Conservation (phyloP, 345 rosid genomes). For the Camelina neglecta region DNA sequence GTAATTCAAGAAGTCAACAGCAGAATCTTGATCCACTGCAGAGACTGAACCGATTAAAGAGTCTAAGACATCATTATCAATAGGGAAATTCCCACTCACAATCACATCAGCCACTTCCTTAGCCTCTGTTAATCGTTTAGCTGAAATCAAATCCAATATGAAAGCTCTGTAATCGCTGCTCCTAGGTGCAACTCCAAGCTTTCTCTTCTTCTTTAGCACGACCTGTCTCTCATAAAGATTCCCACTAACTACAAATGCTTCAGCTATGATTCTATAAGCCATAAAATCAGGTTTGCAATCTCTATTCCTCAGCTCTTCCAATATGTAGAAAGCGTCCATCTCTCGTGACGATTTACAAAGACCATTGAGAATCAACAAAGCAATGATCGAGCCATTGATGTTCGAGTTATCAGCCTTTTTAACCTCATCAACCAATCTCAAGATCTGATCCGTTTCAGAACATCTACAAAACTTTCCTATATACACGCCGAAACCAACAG, state of each 20-base stretch:
- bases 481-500: conserved; percentile 76
- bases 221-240: conserved; percentile 60
- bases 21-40: conserved; percentile 61
- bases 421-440: conserved; percentile 61
- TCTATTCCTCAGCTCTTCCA: conserved; percentile 75
- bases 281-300: conserved; percentile 90
- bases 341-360: conserved; percentile 70
- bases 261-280: conserved; percentile 83
- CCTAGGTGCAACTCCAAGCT: conserved; percentile 93
- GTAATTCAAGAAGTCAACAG: conserved; percentile 56
- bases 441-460: conserved; percentile 47
- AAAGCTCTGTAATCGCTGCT: conserved; percentile 68
- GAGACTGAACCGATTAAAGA: conserved; percentile 78
- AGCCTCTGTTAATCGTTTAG: conserved; percentile 65
- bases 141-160: conserved; percentile 61
- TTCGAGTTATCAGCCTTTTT: conserved; percentile 37
- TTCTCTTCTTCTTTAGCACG: conserved; percentile 85
- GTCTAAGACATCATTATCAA: conserved; percentile 72
- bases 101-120: conserved; percentile 72
- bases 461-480: conserved; percentile 60
- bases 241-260: conserved; percentile 60
- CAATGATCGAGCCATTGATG: conserved; percentile 75
- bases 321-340: conserved; percentile 58
- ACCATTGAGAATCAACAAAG: conserved; percentile 70
- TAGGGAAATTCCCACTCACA: conserved; percentile 69